phyloP scores from a whole-genome alignment of 352 stramenopile species.

The Globisporangium takayamanum region DNA sequence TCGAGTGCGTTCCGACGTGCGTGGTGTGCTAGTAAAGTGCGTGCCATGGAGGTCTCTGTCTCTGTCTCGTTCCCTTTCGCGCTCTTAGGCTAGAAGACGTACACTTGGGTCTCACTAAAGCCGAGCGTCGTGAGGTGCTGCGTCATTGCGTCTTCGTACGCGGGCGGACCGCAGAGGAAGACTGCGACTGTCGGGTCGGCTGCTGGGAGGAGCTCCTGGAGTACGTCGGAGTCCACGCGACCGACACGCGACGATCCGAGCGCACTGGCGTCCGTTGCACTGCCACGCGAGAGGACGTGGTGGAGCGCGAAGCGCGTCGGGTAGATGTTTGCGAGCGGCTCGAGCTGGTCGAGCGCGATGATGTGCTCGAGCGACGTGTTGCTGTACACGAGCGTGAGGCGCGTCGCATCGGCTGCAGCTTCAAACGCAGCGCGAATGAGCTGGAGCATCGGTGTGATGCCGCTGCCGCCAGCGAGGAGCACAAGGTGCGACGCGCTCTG shows the following conservation, averaged over 20 bases:
- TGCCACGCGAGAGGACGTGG: constrained; percentile 54
- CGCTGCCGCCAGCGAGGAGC: constrained; percentile 67
- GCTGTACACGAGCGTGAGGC: constrained; percentile 69
- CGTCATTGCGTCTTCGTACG: constrained; percentile 62
- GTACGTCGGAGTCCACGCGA: constrained; percentile 32
- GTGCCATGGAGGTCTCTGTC: neutral
- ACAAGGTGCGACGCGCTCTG: constrained; percentile 60
- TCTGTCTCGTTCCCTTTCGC: constrained; percentile 1
- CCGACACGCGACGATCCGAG: constrained; percentile 48
- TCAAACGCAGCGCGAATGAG: constrained; percentile 67
- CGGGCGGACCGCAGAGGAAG: constrained; percentile 67
- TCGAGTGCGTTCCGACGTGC: neutral
- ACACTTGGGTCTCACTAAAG: constrained; percentile 49
- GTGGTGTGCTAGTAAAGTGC: neutral
- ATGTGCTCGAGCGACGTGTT: constrained; percentile 63
- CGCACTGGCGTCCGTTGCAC: constrained; percentile 32
- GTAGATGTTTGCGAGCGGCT: constrained; percentile 79
- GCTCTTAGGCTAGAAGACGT: constrained; percentile 40
- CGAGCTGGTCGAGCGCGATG: constrained; percentile 65
- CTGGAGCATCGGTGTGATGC: constrained; percentile 82
- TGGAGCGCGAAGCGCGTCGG: constrained; percentile 49
- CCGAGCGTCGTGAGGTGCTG: constrained; percentile 35
- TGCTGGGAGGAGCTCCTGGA: constrained; percentile 44
- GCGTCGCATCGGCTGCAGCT: constrained; percentile 39
- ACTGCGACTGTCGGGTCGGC: constrained; percentile 33